phyloP scores from a whole-genome alignment of 2,329 filamentous ascomycete genomes.

The Ploettnerulaceae sp. region DNA sequence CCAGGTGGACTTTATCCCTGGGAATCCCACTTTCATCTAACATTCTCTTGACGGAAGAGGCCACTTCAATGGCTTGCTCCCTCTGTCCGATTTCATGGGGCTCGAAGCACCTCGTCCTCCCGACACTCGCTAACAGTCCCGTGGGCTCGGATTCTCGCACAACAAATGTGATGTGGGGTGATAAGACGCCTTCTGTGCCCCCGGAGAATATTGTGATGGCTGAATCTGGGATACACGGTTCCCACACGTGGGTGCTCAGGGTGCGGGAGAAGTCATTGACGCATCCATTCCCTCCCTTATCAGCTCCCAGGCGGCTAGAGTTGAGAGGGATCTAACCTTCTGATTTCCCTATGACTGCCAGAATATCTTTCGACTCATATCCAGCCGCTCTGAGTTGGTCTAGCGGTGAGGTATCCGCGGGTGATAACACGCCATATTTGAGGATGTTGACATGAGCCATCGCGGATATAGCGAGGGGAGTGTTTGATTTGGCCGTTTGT shows the following conservation, averaged over 20 bases:
- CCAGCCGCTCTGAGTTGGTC: conserved; percentile 28
- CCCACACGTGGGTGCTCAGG: conserved; percentile 32
- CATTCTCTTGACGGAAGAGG: conserved; percentile 20
- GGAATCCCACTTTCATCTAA: conserved; percentile 20
- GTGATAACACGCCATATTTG: conserved; percentile 33
- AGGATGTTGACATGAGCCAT: conserved; percentile 33
- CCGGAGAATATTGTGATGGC: conserved; percentile 34
- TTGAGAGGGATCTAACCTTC: conserved; percentile 24
- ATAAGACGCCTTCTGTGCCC: conserved; percentile 34
- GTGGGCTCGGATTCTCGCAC: conserved; percentile 19
- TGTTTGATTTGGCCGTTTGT: not conserved
- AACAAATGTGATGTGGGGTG: conserved; percentile 34
- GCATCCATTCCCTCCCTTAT: conserved; percentile 33
- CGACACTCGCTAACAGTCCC: conserved; percentile 29
- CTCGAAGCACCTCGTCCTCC: conserved; percentile 28
- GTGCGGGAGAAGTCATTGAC: conserved; percentile 36
- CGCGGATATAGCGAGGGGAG: not conserved
- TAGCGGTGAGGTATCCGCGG: conserved; percentile 31
- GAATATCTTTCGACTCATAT: conserved; percentile 29
- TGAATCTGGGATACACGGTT: conserved; percentile 29
- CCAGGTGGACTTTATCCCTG: conserved; percentile 26
- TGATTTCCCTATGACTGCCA: conserved; percentile 34
- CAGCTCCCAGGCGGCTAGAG: not conserved
- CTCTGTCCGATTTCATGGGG: conserved; percentile 32
- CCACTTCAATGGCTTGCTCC: conserved; percentile 29